phyloP scores from a whole-genome alignment of 2,329 filamentous ascomycete species.

The Cercospora berteroae region DNA sequence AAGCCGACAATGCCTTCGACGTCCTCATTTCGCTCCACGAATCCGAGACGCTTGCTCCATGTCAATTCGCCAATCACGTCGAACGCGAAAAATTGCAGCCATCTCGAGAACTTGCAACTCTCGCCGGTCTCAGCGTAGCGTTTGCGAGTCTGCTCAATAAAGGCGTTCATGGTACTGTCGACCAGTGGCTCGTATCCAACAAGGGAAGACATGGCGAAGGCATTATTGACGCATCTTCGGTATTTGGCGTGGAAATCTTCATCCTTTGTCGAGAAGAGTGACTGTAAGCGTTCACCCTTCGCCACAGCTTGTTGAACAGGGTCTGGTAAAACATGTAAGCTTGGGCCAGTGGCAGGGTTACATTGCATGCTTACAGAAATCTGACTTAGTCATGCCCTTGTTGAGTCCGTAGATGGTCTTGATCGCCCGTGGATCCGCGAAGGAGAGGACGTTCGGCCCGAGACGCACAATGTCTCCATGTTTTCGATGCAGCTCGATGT shows the following conservation, averaged over 20 bases:
- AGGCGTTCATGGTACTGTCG: slow-evolving; percentile 69
- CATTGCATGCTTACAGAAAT: slow-evolving; percentile 55
- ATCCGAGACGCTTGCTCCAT: slow-evolving; percentile 72
- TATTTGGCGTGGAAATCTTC: slow-evolving; percentile 74
- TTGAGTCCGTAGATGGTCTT: slow-evolving; percentile 79
- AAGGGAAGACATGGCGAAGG: slow-evolving; percentile 73
- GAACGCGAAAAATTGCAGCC: slow-evolving; percentile 79
- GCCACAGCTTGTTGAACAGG: slow-evolving; percentile 72
- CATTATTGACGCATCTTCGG: slow-evolving; percentile 70
- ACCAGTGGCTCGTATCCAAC: slow-evolving; percentile 80
- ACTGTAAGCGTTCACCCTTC: slow-evolving; percentile 65
- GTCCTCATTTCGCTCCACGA: slow-evolving; percentile 71
- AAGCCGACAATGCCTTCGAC: slow-evolving; percentile 71
- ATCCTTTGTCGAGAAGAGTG: slow-evolving; percentile 73
- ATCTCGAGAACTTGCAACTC: slow-evolving; percentile 64
- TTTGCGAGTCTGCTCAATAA: slow-evolving; percentile 55
- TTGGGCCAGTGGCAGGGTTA: background rate
- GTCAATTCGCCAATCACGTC: slow-evolving; percentile 78
- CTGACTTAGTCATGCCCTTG: slow-evolving; percentile 77
- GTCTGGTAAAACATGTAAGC: slow-evolving; percentile 38
- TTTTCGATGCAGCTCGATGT: slow-evolving; percentile 65
- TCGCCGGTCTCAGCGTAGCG: slow-evolving; percentile 43
- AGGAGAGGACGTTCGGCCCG: slow-evolving; percentile 71
- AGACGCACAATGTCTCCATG: slow-evolving; percentile 72
- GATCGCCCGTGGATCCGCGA: slow-evolving; percentile 69